These are phyloP conservation scores for Amaranthus hypochondriacus DNA, from an alignment of 148 eudicot genomes.

Conservation along the genomic window DNA sequence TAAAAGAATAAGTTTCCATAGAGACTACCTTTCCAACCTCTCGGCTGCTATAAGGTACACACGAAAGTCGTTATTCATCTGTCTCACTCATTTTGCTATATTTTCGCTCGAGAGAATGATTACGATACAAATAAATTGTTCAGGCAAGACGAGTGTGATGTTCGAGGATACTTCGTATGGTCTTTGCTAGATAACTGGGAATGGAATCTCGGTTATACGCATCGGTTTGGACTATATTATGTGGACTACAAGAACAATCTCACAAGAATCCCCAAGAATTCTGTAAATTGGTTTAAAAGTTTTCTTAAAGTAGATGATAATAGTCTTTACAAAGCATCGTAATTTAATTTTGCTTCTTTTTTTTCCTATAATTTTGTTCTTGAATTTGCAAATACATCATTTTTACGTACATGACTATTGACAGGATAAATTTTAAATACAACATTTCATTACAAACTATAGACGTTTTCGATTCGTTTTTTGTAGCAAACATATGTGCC, in stretches of 20 bases:
- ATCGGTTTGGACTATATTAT: constrained; percentile 80
- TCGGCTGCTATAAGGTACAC: constrained; percentile 86
- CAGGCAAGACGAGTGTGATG: constrained; percentile 83
- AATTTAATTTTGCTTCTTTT: neutral
- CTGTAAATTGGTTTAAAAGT: constrained; percentile 72
- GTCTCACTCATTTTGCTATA: neutral
- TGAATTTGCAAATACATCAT: neutral
- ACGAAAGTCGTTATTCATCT: neutral
- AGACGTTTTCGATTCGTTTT: too few species aligned
- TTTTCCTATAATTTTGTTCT: neutral
- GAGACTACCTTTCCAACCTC: constrained; percentile 87
- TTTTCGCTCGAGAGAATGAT: neutral
- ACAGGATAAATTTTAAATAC: neutral
- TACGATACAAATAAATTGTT: neutral
- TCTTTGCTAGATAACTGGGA: constrained; percentile 99
- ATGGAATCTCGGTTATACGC: constrained; percentile 81
- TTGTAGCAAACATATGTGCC: too few species aligned
- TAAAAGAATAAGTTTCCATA: constrained; percentile 69
- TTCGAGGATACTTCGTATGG: constrained; percentile 93
- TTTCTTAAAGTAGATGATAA: constrained; percentile 35
- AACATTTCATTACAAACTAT: too few species aligned
- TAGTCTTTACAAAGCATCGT: constrained; percentile 18
- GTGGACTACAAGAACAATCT: constrained; percentile 86
- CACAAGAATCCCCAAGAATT: constrained; percentile 83
- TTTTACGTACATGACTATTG: constrained; percentile 14